Percentiles rank a stretch among this genome's conserved stretches.
Conservation (phyloP, 331 rosid genomes). For the Pyracantha coccinea region DNA sequence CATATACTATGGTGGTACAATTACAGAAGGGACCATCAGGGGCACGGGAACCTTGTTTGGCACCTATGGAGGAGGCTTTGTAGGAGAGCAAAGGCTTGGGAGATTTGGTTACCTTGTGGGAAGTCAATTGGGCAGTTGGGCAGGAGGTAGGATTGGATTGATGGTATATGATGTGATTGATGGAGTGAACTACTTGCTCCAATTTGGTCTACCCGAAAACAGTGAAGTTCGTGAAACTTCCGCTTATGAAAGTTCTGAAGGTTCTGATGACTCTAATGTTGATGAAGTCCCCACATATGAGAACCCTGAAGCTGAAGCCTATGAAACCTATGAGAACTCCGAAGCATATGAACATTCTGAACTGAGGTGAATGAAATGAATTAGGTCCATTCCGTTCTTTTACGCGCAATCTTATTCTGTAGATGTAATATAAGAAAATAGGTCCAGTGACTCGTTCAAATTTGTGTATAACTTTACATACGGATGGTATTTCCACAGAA, state of each 20-base stretch:
- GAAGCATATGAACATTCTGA: conserved; percentile 19
- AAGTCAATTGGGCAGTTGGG: conserved; percentile 89
- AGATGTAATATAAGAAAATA: not conserved
- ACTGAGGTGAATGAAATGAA: conserved; percentile 1
- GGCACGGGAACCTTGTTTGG: conserved; percentile 74
- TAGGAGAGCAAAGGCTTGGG: conserved; percentile 70
- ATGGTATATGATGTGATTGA: conserved; percentile 75
- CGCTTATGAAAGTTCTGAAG: conserved; percentile 29
- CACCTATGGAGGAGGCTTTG: conserved; percentile 57
- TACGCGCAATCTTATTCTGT: not conserved
- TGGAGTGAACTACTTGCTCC: conserved; percentile 62
- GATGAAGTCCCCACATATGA: conserved; percentile 13
- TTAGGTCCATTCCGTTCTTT: not conserved
- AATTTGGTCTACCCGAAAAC: conserved; percentile 22
- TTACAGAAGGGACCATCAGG: conserved; percentile 59
- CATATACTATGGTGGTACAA: conserved; percentile 66
- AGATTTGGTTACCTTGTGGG: conserved; percentile 84
- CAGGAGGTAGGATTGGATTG: conserved; percentile 81
- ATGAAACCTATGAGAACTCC: conserved; percentile 2
- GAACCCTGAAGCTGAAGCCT: conserved; percentile 22
- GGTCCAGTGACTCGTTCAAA: not conserved
- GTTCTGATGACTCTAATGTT: conserved; percentile 14
- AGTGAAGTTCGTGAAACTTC: conserved; percentile 23
- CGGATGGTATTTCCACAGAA: not conserved
- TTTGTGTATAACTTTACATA: not conserved